Percentiles rank a stretch among this genome's conserved stretches.
These are phyloP conservation scores for Phaeosphaeriaceae sp. DNA, from an alignment of 2,329 filamentous ascomycete species.

Conservation along the genomic window DNA sequence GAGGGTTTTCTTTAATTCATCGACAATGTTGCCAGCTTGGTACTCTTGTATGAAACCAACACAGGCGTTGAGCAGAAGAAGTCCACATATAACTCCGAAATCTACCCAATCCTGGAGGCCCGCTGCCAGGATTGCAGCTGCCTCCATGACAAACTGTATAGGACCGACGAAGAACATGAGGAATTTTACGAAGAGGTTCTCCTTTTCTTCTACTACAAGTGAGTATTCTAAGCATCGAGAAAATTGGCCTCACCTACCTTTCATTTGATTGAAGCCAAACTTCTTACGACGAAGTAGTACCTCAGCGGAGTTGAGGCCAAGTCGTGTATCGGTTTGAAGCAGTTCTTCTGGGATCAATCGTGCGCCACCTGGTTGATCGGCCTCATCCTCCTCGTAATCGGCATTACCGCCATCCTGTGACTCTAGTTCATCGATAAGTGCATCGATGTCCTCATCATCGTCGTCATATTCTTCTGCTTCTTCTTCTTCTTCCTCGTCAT, in stretches of 20 bases:
- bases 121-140: slow-evolving; percentile 79
- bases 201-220: slow-evolving; percentile 70
- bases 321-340: slow-evolving; percentile 75
- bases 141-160: slow-evolving; percentile 93
- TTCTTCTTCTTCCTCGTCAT: neutral
- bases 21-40: slow-evolving; percentile 88
- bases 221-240: slow-evolving; percentile 6
- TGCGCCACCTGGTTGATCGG: slow-evolving; percentile 58
- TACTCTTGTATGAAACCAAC: slow-evolving; percentile 91
- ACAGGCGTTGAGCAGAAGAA: slow-evolving; percentile 81
- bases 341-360: slow-evolving; percentile 74
- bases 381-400: slow-evolving; percentile 68
- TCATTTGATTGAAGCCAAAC: slow-evolving; percentile 87
- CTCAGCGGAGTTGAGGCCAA: slow-evolving; percentile 75
- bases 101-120: slow-evolving; percentile 90
- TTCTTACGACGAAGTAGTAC: slow-evolving; percentile 69
- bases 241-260: slow-evolving; percentile 45
- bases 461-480: slow-evolving; percentile 65
- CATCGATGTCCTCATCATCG: slow-evolving; percentile 83
- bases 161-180: slow-evolving; percentile 82
- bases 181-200: slow-evolving; percentile 85
- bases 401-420: slow-evolving; percentile 75
- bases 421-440: slow-evolving; percentile 86
- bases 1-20: slow-evolving; percentile 88
- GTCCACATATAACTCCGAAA: slow-evolving; percentile 86